Percentiles rank a stretch among this genome's conserved stretches.
phyloP scores from a whole-genome alignment of 345 rosid species.

The Hirschfeldia incana region DNA sequence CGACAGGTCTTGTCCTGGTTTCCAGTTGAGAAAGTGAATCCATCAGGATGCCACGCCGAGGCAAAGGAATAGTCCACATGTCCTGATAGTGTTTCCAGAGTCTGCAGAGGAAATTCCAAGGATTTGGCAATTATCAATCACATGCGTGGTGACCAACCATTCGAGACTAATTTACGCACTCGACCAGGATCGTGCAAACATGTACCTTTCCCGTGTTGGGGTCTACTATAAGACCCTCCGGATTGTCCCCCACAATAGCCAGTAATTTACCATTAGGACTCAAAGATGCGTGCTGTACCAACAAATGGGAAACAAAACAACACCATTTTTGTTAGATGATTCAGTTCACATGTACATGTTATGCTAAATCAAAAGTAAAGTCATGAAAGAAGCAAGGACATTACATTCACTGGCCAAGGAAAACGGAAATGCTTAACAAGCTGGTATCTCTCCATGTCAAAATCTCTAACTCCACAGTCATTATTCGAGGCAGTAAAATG shows the following conservation, averaged over 20 bases:
- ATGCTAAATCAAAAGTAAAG: slow-evolving; percentile 6
- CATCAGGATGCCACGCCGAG: slow-evolving; percentile 80
- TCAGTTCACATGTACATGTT: not conserved
- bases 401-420: slow-evolving; percentile 85
- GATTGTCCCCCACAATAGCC: slow-evolving; percentile 72
- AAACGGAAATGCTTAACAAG: slow-evolving; percentile 58
- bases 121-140: slow-evolving; percentile 8
- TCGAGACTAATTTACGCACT: slow-evolving; percentile 1
- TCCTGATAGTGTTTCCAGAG: slow-evolving; percentile 49
- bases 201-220: slow-evolving; percentile 69
- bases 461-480: slow-evolving; percentile 79
- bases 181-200: not conserved
- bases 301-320: slow-evolving; percentile 4
- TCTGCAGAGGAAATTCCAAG: slow-evolving; percentile 44
- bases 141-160: not conserved
- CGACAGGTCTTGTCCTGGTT: slow-evolving; percentile 87
- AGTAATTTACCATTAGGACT: slow-evolving; percentile 75
- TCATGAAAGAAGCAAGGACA: slow-evolving; percentile 14
- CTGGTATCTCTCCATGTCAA: slow-evolving; percentile 82
- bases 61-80: slow-evolving; percentile 85
- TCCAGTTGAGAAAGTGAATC: slow-evolving; percentile 72
- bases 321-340: slow-evolving; percentile 14
- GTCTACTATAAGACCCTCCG: slow-evolving; percentile 67
- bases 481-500: slow-evolving; percentile 83
- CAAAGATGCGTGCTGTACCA: slow-evolving; percentile 67